Conservation (phyloP, 768 basidiomycete species). For the Podaxis sp. region DNA sequence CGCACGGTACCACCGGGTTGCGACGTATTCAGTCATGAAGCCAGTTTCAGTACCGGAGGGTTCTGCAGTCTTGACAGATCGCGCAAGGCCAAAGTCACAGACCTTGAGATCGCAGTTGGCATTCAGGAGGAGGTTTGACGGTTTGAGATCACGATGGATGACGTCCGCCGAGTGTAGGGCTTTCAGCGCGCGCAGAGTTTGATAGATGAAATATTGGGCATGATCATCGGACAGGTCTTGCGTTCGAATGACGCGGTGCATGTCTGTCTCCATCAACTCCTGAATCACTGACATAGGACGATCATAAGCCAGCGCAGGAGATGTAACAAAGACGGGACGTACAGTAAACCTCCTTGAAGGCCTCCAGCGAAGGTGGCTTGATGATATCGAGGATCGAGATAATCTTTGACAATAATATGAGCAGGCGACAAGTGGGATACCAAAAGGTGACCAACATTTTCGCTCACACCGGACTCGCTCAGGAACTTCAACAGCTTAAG, state of each 20-base stretch:
- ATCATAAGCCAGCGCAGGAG: slow-evolving; percentile 17
- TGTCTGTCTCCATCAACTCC: slow-evolving; percentile 90
- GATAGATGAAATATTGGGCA: slow-evolving; percentile 97
- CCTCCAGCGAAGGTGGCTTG: slow-evolving; percentile 69
- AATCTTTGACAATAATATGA: slow-evolving; percentile 43
- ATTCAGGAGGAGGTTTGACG: slow-evolving; percentile 92
- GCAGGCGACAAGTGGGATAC: slow-evolving; percentile 7
- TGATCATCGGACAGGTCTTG: slow-evolving; percentile 95
- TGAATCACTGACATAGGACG: slow-evolving; percentile 54
- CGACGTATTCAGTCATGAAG: slow-evolving; percentile 98
- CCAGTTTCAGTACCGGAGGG: slow-evolving; percentile 81
- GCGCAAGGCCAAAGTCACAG: slow-evolving; percentile 92
- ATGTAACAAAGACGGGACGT: slow-evolving; percentile 13
- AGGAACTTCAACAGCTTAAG: slow-evolving; percentile 82
- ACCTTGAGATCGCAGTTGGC: slow-evolving; percentile 97
- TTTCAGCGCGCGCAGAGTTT: slow-evolving; percentile 93
- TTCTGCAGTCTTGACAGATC: slow-evolving; percentile 86
- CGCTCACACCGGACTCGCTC: slow-evolving; percentile 85
- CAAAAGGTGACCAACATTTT: slow-evolving; percentile 57
- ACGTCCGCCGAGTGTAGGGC: slow-evolving; percentile 95
- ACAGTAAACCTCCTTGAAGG: slow-evolving; percentile 80
- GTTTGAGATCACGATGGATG: slow-evolving; percentile 94
- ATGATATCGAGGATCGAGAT: slow-evolving; percentile 96
- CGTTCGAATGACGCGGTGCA: slow-evolving; percentile 95
- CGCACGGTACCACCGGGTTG: slow-evolving; percentile 98